A percentile compares a stretch with the other conserved stretches of the same genome.
Evolutionary conservation across 495 filamentous ascomycete species (phyloP).

Genomic region (Xylaria curta): DNA sequence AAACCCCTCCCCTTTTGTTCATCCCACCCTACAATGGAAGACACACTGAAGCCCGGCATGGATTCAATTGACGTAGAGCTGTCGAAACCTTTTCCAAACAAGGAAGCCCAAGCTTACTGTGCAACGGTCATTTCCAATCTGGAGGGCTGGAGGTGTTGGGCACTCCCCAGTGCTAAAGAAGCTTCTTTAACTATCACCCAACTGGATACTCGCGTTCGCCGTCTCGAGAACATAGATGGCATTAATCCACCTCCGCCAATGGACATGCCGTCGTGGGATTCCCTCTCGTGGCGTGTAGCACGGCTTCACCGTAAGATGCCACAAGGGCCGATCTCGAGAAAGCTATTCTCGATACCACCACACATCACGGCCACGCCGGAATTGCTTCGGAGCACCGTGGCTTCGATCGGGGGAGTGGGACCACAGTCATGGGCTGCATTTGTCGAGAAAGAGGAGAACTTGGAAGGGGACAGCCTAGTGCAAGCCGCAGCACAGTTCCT

Average conservation of each 20-base stretch:
- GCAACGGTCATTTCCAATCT: slow-evolving; percentile 30
- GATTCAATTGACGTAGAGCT: slow-evolving; percentile 8
- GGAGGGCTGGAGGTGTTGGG: slow-evolving; percentile 25
- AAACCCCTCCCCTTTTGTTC: neutral
- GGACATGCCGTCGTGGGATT: slow-evolving; percentile 33
- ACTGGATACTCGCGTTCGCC: slow-evolving; percentile 33
- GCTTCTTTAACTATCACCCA: neutral
- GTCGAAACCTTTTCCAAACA: neutral
- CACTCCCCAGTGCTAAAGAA: neutral
- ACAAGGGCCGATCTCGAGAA: neutral
- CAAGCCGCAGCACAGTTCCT: slow-evolving; percentile 32
- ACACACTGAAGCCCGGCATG: neutral
- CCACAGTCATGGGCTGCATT: slow-evolving; percentile 14
- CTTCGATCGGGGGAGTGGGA: slow-evolving; percentile 20
- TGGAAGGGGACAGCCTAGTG: slow-evolving; percentile 26
- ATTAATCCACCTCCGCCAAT: slow-evolving; percentile 36
- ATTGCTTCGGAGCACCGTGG: slow-evolving; percentile 27
- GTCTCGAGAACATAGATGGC: slow-evolving; percentile 21
- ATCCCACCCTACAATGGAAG: slow-evolving; percentile 1
- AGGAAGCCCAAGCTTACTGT: slow-evolving; percentile 21
- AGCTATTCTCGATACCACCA: neutral
- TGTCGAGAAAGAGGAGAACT: slow-evolving; percentile 5
- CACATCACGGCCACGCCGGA: slow-evolving; percentile 8
- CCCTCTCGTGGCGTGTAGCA: slow-evolving; percentile 36
- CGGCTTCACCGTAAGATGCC: slow-evolving; percentile 27